Base-by-base conservation (phyloP, 164 flowering plant genomes). In the Buxus sempervirens region DNA sequence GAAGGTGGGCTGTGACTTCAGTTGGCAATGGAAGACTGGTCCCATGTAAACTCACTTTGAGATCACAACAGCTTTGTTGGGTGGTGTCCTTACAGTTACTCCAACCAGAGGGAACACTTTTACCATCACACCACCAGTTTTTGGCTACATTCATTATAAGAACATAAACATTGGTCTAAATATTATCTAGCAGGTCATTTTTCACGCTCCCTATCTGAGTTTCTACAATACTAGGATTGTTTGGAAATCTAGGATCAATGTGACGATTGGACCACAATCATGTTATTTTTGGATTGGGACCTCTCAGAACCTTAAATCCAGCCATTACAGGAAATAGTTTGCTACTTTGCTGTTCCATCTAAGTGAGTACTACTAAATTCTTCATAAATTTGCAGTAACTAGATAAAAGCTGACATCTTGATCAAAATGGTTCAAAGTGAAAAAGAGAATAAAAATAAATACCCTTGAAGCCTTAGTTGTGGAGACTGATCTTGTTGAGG, bases 391-490 rank as follows among this genome's bases (percentile, higher is more conserved):
- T 15, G 1, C 1, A 15, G 1, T 45, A 45, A 10, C 18, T 7
- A 10, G 4, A 19, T 7, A 57, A 21, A 41, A 18, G 10, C 27
- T 41, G 22, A 56, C 21, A 18, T 15, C 20, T 53, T 12, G 23
- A 54, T 62, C 42, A 20, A 24, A 57, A 9, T 15, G 48, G 15
- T 42, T 60, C 7, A 21, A 10, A 38, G 18, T 2, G 26, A 70
- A 25, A 15, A 59, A 64, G 19, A 15, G 48, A 48, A 64, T 27
- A 23, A 19, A 53, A 58, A 60, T 0, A 63, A 77, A 67, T 84
- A 93, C 98, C 88, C 96, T 86, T 69, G 98, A 93, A 78, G 90
- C 76, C 77, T 86, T 93, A 49, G 83, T 76, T 54, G 86, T 80
- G 22, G 94, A 80, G 60, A 42, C 76, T 42, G 94, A 84, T 82